Base-by-base conservation (phyloP, 108 stramenopile genomes). In the Cyclostephanos invisitatus region DNA sequence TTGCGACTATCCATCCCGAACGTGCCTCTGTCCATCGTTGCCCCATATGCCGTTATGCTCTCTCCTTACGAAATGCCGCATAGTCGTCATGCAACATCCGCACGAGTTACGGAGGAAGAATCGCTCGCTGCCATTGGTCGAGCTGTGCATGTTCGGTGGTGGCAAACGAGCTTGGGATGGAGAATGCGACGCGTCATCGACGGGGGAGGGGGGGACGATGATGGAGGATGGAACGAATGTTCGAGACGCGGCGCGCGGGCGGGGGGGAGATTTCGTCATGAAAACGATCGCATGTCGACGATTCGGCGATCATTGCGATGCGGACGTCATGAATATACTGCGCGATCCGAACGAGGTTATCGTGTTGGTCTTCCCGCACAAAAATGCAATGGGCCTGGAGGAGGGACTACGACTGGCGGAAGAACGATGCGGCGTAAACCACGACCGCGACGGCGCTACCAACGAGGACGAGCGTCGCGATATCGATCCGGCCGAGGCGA, bases 51-150 rank as follows among this genome's bases (percentile, higher is more conserved):
- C 70, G 0, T 72, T 93, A 2, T 38, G 28, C 20, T 1, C 62
- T 2, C 15, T 24, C n/a, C 80, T 93, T 25, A 18, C 57, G 0
- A 28, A 59, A 63, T 79, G 75, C 27, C 73, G 75, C 6, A 60
- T 87, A 1, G 24, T 93, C 8, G 74, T 93, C 0, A 55, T 93
- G 51, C 91, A 93, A 38, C 91, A 93, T 73, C 91, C 91, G 25
- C 83, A 90, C 49, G 91, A 93, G 69, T 20, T 67, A 8, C 73
- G 78, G 57, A 73, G 84, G 57, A 90, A 91, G 67, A 90, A 93
- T 78, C 74, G 89, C 14, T 78, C 75, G 5, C 32, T 93, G 5
- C 92, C 92, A 17, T 48, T 93, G 14, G 62, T 93, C 2, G 78
- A 90, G 38, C 62, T 93, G 25, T 87, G 87, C 53, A 46, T 92